phyloP scores from a whole-genome alignment of 106 monocot species.

The Alisma plantagoaquatica region DNA sequence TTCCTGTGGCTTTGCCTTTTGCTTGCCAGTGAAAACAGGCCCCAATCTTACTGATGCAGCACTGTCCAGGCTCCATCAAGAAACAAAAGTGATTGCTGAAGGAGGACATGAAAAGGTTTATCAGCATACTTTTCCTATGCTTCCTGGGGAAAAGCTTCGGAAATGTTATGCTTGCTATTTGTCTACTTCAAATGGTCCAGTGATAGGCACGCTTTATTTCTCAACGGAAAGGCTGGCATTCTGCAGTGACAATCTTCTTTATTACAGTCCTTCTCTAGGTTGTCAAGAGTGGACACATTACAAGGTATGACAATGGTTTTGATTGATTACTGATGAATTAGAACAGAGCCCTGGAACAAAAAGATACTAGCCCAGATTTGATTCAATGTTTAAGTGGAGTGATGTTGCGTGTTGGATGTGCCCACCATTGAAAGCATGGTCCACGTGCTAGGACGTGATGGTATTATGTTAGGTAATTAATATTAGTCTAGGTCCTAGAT shows the following conservation, averaged over 20 bases:
- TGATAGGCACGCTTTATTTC: conserved; percentile 63
- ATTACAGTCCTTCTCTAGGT: conserved; percentile 19
- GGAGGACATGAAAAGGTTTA: conserved; percentile 64
- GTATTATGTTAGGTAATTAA: too few species aligned
- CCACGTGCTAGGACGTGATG: too few species aligned
- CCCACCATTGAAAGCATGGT: too few species aligned
- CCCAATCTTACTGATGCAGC: conserved; percentile 60
- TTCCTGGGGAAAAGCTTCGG: conserved; percentile 45
- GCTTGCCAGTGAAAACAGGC: conserved; percentile 42
- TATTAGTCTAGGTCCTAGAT: too few species aligned
- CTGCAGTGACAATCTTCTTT: conserved; percentile 62
- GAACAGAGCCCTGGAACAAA: too few species aligned
- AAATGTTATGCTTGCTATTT: conserved; percentile 71
- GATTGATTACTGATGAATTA: too few species aligned
- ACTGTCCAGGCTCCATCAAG: conserved; percentile 48
- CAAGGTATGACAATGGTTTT: too few species aligned
- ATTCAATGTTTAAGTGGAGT: too few species aligned
- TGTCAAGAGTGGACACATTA: conserved; percentile 45
- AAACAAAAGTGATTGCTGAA: conserved; percentile 66
- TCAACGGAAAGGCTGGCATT: conserved; percentile 54
- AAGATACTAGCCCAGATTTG: too few species aligned
- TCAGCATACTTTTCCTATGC: conserved; percentile 40
- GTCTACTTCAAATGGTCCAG: conserved; percentile 71
- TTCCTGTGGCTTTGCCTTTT: too few species aligned
- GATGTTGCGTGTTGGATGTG: too few species aligned